Percentiles rank a stretch among this genome's conserved stretches.
phyloP scores from a whole-genome alignment of 2,329 filamentous ascomycete species.

The Sphaerulina musiva region DNA sequence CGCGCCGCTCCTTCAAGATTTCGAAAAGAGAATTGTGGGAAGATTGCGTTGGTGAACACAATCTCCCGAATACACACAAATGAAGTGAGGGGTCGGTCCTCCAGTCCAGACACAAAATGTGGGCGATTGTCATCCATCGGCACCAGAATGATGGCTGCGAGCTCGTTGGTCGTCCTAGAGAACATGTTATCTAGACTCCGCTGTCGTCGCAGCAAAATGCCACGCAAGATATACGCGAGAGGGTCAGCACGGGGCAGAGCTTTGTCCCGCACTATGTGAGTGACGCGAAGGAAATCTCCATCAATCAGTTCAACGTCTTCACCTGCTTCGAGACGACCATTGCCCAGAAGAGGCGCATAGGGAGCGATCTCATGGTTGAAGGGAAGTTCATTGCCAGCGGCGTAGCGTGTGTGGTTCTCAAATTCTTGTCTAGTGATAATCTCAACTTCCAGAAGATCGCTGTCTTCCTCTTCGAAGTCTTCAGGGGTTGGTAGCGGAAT shows the following conservation, averaged over 20 bases:
- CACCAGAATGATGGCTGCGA: slow-evolving; percentile 37
- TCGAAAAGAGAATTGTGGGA: slow-evolving; percentile 19
- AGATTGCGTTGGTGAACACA: slow-evolving; percentile 51
- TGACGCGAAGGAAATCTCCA: slow-evolving; percentile 39
- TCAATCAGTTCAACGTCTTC: slow-evolving; percentile 31
- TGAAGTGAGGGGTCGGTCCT: slow-evolving; percentile 16
- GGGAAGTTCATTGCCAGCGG: neutral
- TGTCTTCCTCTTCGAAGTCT: no score
- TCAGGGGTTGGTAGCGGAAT: no score
- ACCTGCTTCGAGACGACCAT: neutral
- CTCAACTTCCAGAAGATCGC: neutral
- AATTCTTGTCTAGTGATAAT: neutral
- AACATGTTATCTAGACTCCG: slow-evolving; percentile 34
- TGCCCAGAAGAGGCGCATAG: neutral
- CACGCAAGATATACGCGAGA: slow-evolving; percentile 29
- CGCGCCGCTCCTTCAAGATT: neutral
- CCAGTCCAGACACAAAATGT: slow-evolving; percentile 5
- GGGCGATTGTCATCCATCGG: neutral
- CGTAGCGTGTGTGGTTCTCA: neutral
- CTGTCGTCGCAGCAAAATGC: slow-evolving; percentile 34
- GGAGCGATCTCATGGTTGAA: neutral
- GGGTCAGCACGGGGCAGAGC: neutral
- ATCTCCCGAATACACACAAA: slow-evolving; percentile 24
- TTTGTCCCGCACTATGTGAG: slow-evolving; percentile 28
- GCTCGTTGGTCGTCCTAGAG: slow-evolving; percentile 37